Evolutionary conservation across 2,329 filamentous ascomycete genomes (phyloP).

Genomic region (Conoideocrella luteorostrata): DNA sequence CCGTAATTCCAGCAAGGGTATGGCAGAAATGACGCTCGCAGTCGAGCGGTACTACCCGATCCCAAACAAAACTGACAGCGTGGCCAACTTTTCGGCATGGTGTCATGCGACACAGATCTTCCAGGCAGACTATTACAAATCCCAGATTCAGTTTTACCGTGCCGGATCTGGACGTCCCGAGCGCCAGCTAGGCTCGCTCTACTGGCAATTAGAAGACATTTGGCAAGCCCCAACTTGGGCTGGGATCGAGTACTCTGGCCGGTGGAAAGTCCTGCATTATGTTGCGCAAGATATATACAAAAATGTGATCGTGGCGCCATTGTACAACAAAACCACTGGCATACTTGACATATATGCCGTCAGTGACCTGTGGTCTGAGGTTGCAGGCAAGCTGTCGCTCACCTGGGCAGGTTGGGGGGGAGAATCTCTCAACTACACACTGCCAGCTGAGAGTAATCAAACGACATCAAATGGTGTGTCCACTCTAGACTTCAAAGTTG

Average conservation of each 20-base stretch:
- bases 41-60: conserved; percentile 50
- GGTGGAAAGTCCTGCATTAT: conserved; percentile 59
- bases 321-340: conserved; percentile 44
- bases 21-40: conserved; percentile 53
- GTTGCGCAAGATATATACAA: conserved; percentile 51
- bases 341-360: conserved; percentile 37
- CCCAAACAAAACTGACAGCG: conserved; percentile 43
- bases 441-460: not conserved
- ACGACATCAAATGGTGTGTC: not conserved
- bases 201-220: conserved; percentile 61
- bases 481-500: conserved; percentile 4
- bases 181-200: conserved; percentile 52
- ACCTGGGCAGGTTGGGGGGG: conserved; percentile 8
- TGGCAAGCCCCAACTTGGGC: conserved; percentile 61
- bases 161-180: conserved; percentile 50
- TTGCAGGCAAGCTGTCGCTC: conserved; percentile 1
- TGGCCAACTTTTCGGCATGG: conserved; percentile 57
- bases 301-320: conserved; percentile 52
- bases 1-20: conserved; percentile 25
- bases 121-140: conserved; percentile 56
- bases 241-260: conserved; percentile 54
- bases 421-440: not conserved
- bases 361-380: conserved; percentile 5
- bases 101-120: conserved; percentile 57
- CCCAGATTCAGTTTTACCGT: conserved; percentile 56